Evolutionary conservation across 2,329 filamentous ascomycete genomes (phyloP).

Genomic region (Aaosphaeria pasadenensis): DNA sequence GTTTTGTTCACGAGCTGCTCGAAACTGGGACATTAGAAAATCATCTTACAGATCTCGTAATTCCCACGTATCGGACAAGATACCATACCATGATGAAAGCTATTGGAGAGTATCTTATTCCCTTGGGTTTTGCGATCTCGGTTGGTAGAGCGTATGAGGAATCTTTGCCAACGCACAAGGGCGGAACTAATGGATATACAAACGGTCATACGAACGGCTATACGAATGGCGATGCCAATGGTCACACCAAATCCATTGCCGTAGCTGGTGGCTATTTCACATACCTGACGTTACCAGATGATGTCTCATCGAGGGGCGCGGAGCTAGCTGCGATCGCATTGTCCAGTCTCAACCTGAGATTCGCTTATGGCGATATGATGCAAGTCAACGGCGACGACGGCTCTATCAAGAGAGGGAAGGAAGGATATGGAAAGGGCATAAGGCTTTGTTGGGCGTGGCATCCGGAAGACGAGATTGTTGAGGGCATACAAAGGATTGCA

Average conservation of each 20-base stretch:
- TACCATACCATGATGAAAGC: constrained; percentile 54
- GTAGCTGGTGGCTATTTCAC: constrained; percentile 76
- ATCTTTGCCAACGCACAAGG: neutral
- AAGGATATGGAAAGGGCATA: constrained; percentile 10
- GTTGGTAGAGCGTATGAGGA: constrained; percentile 6
- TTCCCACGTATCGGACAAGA: constrained; percentile 50
- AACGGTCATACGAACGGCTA: constrained; percentile 2
- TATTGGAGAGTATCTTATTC: constrained; percentile 55
- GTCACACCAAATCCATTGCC: constrained; percentile 27
- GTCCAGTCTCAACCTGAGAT: constrained; percentile 58
- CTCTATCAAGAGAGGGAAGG: constrained; percentile 4
- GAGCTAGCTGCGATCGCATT: constrained; percentile 54
- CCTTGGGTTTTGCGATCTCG: constrained; percentile 54
- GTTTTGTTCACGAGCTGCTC: constrained; percentile 52
- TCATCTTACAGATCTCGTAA: constrained; percentile 49
- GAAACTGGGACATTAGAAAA: constrained; percentile 44
- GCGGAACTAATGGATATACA: neutral
- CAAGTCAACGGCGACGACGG: constrained; percentile 39
- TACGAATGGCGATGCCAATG: neutral
- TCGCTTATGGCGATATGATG: constrained; percentile 67
- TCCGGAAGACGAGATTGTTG: constrained; percentile 8
- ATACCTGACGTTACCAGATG: constrained; percentile 62
- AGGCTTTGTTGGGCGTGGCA: constrained; percentile 15
- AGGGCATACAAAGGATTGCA: constrained; percentile 9
- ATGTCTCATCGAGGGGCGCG: constrained; percentile 42